A percentile compares a stretch with the other conserved stretches of the same genome.
Evolutionary conservation across 2,329 filamentous ascomycete genomes (phyloP).

Genomic region (Colletotrichum limetticola): DNA sequence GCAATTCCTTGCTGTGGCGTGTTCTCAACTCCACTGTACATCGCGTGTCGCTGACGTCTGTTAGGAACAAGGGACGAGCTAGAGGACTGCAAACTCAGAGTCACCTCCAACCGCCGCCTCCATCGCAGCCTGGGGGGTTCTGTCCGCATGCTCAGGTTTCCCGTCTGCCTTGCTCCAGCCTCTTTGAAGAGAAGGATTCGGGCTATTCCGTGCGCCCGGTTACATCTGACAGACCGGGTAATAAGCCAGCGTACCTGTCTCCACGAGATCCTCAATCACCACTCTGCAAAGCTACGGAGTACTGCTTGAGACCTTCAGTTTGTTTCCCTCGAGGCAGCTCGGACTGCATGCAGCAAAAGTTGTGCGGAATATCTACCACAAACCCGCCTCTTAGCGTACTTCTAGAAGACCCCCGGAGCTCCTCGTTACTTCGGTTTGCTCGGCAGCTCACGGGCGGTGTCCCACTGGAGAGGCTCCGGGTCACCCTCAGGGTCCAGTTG

Average conservation of each 20-base stretch:
- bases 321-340: neutral
- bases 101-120: neutral
- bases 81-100: neutral
- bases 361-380: neutral
- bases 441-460: slow-evolving; percentile 19
- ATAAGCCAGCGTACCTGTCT: neutral
- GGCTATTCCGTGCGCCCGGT: neutral
- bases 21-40: slow-evolving; percentile 18
- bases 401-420: slow-evolving; percentile 16
- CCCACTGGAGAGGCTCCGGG: slow-evolving; percentile 25
- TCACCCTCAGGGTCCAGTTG: slow-evolving; percentile 24
- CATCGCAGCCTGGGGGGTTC: slow-evolving; percentile 16
- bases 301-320: neutral
- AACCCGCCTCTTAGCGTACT: slow-evolving; percentile 7
- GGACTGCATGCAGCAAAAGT: neutral
- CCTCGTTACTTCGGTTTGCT: slow-evolving; percentile 22
- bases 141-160: slow-evolving; percentile 1
- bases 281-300: neutral
- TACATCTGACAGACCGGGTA: neutral
- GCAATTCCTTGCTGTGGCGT: slow-evolving; percentile 31
- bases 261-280: neutral
- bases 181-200: neutral
- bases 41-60: slow-evolving; percentile 32
- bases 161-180: neutral
- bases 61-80: slow-evolving; percentile 19